Evolutionary conservation across 192 early-diverging fungal species (phyloP).

Genomic region (Coemansia sp.): DNA sequence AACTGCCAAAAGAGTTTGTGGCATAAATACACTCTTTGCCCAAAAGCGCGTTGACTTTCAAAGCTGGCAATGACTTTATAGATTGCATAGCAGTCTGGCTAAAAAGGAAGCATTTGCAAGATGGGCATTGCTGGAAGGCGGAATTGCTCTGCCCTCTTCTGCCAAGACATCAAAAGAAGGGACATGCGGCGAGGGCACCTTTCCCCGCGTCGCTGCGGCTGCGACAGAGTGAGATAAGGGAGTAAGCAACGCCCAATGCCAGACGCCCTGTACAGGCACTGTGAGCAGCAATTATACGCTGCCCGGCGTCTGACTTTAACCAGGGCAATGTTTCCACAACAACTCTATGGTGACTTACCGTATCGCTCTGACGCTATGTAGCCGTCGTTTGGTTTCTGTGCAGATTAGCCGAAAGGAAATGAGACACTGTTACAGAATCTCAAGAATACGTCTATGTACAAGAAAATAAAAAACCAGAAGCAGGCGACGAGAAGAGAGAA

Average conservation of each 20-base stretch:
- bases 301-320: not conserved
- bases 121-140: not conserved
- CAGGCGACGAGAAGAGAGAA: slow-evolving; percentile 2
- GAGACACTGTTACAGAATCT: not conserved
- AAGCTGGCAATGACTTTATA: not conserved
- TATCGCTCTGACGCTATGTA: not conserved
- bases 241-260: not conserved
- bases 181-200: not conserved
- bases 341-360: not conserved
- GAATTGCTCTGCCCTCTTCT: not conserved
- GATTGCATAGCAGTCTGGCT: not conserved
- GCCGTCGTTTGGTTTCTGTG: not conserved
- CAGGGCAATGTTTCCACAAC: not conserved
- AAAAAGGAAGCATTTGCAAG: slow-evolving; percentile 2
- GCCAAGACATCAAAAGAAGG: not conserved
- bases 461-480: slow-evolving; percentile 4
- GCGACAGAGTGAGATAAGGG: not conserved
- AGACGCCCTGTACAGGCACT: no score
- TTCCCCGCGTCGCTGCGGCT: not conserved
- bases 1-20: not conserved
- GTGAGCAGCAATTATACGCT: not conserved
- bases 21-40: not conserved
- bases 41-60: slow-evolving; percentile 6
- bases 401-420: slow-evolving; percentile 2
- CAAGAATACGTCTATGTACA: slow-evolving; percentile 18